Base-by-base conservation (phyloP, 352 stramenopile genomes). In the Elongisporangium anandrum region DNA sequence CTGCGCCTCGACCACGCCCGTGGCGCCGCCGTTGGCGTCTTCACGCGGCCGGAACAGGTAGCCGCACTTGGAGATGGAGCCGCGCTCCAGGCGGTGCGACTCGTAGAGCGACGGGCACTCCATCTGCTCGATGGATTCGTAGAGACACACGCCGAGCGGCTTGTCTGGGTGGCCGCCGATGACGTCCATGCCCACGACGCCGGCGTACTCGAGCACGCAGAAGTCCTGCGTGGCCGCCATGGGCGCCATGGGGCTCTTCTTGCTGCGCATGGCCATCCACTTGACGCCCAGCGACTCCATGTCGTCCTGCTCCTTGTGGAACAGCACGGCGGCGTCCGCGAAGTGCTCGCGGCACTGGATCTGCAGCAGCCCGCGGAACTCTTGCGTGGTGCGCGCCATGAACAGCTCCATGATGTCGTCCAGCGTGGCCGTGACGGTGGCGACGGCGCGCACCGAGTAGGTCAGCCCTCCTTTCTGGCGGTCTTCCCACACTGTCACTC, bases 331-430 rank as follows among this genome's bases (percentile, higher is more conserved):
- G 2, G 70, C 73, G 67, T 94, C 84, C 3, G 72, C 71, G 56
- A 88, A 90, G 67, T 76, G 77, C 45, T 94, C 84, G 61, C 81
- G 80, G 38, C 90, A 70, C 45, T 89, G 70, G 53, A 92, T 63
- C 65, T 90, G 76, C 80, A 91, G 90, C 57, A 90, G 67, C 50
- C 73, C 64, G 47, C 81, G 81, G 58, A 84, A 90, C 56, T 90
- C 79, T 19, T 66, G 49, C 17, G 84, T 90, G n/a, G 57, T 77
- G 13, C 68, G 54, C 15, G 69, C 58, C 13, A 88, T 65, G 57
- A 94, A 92, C 59, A 94, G 79, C 65, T 92, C 80, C 79, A 92
- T 89, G 58, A 92, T 63, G 61, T 91, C 81, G 48, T 91, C 84
- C 21, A 94, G 65, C 53, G 76, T 65, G 20, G 81, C 77, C 48